These are phyloP conservation scores for Calonectria pauciramosa DNA, from an alignment of 2,329 filamentous ascomycete genomes.

Conservation along the genomic window DNA sequence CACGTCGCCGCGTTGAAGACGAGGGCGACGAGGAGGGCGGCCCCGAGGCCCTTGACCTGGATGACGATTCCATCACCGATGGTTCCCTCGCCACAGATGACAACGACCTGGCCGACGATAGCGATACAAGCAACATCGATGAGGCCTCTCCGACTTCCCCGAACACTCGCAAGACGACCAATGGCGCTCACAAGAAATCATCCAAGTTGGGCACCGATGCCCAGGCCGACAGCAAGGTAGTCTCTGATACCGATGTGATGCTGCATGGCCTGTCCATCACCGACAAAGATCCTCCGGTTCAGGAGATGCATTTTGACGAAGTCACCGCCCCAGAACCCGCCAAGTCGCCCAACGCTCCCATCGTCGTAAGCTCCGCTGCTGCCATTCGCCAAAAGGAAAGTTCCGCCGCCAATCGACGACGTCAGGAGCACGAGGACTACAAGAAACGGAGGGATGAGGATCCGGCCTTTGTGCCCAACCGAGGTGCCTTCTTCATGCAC, in stretches of 20 bases:
- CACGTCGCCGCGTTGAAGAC: slow-evolving; percentile 77
- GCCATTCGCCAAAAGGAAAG: slow-evolving; percentile 64
- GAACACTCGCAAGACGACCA: slow-evolving; percentile 56
- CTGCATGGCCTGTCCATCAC: slow-evolving; percentile 66
- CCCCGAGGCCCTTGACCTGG: slow-evolving; percentile 67
- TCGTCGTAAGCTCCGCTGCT: slow-evolving; percentile 68
- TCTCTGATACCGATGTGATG: slow-evolving; percentile 71
- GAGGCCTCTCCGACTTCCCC: slow-evolving; percentile 66
- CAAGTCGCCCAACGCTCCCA: slow-evolving; percentile 61
- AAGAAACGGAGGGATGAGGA: slow-evolving; percentile 89
- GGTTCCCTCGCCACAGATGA: slow-evolving; percentile 75
- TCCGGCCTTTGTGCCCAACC: slow-evolving; percentile 92
- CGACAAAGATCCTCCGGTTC: slow-evolving; percentile 56
- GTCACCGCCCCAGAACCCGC: slow-evolving; percentile 51
- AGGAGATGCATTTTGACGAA: slow-evolving; percentile 65
- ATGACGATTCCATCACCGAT: slow-evolving; percentile 77
- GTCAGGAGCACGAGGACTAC: slow-evolving; percentile 92
- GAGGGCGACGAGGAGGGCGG: slow-evolving; percentile 78
- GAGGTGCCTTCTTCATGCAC: slow-evolving; percentile 97
- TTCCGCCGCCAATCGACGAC: slow-evolving; percentile 76
- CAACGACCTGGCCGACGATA: slow-evolving; percentile 70
- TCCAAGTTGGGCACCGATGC: slow-evolving; percentile 54
- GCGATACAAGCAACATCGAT: slow-evolving; percentile 74
- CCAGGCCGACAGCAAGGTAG: slow-evolving; percentile 48
- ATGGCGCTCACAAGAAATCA: slow-evolving; percentile 56